Base-by-base conservation (phyloP, 2,329 filamentous ascomycete genomes). In the Bisporella sp. region DNA sequence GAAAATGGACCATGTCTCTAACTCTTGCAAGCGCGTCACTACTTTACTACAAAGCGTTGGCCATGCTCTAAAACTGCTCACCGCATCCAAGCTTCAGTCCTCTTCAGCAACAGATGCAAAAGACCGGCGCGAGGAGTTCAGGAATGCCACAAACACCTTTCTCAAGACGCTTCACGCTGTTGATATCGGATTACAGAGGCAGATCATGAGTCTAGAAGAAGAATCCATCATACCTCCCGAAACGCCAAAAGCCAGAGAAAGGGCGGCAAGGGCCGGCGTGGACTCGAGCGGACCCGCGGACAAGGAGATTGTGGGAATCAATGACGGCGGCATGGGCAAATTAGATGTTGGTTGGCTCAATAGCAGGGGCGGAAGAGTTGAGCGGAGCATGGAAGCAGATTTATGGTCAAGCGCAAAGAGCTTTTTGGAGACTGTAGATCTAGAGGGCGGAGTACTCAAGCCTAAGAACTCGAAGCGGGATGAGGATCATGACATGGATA, bases 301-400 rank as follows among this genome's bases (percentile, higher is more conserved):
- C 59, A 50, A n/a, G 35, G 42, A 33, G 41, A 46, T 47, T 28
- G 48, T 46, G 6, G 48, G 62, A 7, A 67, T 66, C 41, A 65
- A 49, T 8, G 58, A 62, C 75, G 39, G 69, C 73, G 50, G 79
- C 74, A 28, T 74, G 73, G 59, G 77, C 2, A 64, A 62, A 13
- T 73, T 96, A 48, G 91, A 96, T 64, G 84, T 95, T 11, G 91
- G 91, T 32, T 92, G 87, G 81, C 69, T 97, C 60, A 97, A 96
- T 65, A 91, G 88, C 61, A 79, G 89, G 51, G 89, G 87, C 54
- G 85, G 87, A 56, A 85, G 85, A 55, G 87, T 95, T 28, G 88
- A 88, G 50, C 80, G 84, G 61, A 85, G 89, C 56, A 93, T 92
- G 76, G 89, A 95, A 64, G 79, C 80, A 2, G 89, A 96, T 69